Percentiles rank a stretch among this genome's conserved stretches.
Evolutionary conservation across 352 stramenopile species (phyloP).

Genomic region (Pythium vanterpoolii): DNA sequence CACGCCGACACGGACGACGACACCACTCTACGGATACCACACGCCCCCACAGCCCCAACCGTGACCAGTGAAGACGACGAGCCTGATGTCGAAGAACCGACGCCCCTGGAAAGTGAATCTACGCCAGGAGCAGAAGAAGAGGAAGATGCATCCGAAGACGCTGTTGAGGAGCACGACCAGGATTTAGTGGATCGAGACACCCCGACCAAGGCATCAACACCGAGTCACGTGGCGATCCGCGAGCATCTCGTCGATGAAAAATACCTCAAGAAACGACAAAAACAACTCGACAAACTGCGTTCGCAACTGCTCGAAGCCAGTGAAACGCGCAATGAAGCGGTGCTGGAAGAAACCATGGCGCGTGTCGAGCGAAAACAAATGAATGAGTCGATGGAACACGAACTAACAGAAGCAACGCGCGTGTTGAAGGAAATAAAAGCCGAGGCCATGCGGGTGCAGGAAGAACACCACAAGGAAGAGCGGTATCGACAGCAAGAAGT

Average conservation of each 20-base stretch:
- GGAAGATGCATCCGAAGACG: neutral
- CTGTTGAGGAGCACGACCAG: neutral
- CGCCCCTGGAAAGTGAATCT: slow-evolving; percentile 12
- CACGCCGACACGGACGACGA: slow-evolving; percentile 26
- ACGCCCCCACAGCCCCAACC: neutral
- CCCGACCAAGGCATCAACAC: slow-evolving; percentile 11
- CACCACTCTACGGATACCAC: slow-evolving; percentile 11
- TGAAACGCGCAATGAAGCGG: slow-evolving; percentile 32
- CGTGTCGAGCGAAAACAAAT: slow-evolving; percentile 76
- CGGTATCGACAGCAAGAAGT: slow-evolving; percentile 32
- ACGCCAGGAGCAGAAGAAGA: neutral
- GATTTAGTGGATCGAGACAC: neutral
- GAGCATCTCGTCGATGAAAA: slow-evolving; percentile 69
- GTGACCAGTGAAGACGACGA: slow-evolving; percentile 23
- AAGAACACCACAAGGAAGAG: slow-evolving; percentile 19
- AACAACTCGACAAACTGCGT: slow-evolving; percentile 70
- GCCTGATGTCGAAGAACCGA: slow-evolving; percentile 19
- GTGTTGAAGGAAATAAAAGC: slow-evolving; percentile 40
- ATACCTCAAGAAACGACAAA: slow-evolving; percentile 74
- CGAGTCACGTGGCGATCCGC: slow-evolving; percentile 27
- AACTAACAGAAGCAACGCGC: slow-evolving; percentile 40
- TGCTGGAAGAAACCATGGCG: slow-evolving; percentile 60
- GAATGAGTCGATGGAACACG: slow-evolving; percentile 52
- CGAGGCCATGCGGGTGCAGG: slow-evolving; percentile 19
- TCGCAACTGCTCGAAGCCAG: slow-evolving; percentile 40